phyloP scores from a whole-genome alignment of 73 alveolate genomes.

The Tetrahymena borealis region DNA sequence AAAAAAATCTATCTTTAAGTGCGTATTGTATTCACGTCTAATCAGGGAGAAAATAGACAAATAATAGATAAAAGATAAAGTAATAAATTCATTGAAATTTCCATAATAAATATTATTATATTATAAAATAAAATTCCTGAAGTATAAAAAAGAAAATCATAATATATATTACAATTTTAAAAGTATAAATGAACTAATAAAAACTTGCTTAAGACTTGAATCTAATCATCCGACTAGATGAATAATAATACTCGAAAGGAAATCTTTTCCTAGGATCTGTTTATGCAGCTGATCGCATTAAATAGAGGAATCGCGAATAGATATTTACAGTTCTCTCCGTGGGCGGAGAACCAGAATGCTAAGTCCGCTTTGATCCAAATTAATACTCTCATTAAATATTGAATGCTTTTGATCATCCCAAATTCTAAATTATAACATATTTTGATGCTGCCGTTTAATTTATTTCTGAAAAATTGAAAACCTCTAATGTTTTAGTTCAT shows the following conservation, averaged over 20 bases:
- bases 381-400: background rate
- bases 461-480: background rate
- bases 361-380: background rate
- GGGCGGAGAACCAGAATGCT: background rate
- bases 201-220: background rate
- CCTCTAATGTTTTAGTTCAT: conserved; percentile 44
- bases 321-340: background rate
- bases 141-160: too few relatives aligned
- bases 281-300: background rate
- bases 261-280: background rate
- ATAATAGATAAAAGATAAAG: too few relatives aligned
- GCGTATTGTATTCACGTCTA: too few relatives aligned
- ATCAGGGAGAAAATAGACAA: too few relatives aligned
- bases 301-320: background rate
- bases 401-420: background rate
- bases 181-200: too few relatives aligned
- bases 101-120: too few relatives aligned
- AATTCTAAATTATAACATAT: background rate
- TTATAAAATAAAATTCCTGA: too few relatives aligned
- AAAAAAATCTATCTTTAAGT: too few relatives aligned
- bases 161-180: too few relatives aligned
- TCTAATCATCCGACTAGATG: background rate
- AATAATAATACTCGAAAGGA: background rate
- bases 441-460: background rate
- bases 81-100: too few relatives aligned